These are phyloP conservation scores for Psophocarpus tetragonolobus DNA, from an alignment of 306 rosid genomes.

Conservation along the genomic window DNA sequence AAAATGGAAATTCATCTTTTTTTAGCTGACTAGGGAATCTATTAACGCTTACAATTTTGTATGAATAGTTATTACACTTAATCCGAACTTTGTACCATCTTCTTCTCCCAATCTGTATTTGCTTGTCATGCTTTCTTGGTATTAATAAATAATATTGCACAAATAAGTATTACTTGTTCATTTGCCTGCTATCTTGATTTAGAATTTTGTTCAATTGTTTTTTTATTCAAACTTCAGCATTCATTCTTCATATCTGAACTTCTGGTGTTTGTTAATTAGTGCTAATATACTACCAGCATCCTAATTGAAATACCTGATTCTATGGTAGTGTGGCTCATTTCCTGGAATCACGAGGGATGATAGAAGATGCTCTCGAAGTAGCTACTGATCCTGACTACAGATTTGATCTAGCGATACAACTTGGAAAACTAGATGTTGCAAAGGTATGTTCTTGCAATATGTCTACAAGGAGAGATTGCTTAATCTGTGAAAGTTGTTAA, in stretches of 20 bases:
- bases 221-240: conserved; percentile 8
- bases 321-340: conserved; percentile 86
- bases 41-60: conserved; percentile 20
- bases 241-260: conserved; percentile 13
- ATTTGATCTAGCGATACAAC: conserved; percentile 95
- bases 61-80: background rate
- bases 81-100: background rate
- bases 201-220: conserved; percentile 16
- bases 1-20: background rate
- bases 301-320: conserved; percentile 33
- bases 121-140: conserved; percentile 26
- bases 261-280: conserved; percentile 13
- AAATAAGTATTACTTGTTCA: conserved; percentile 1
- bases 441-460: conserved; percentile 57
- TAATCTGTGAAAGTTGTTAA: conserved; percentile 8
- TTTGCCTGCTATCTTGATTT: conserved; percentile 15
- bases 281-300: conserved; percentile 26
- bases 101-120: conserved; percentile 13
- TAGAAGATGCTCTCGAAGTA: conserved; percentile 96
- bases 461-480: conserved; percentile 22
- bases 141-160: conserved; percentile 10
- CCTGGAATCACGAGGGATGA: conserved; percentile 98
- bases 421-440: conserved; percentile 89
- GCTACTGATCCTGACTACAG: conserved; percentile 97
- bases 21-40: conserved; percentile 13